A percentile compares a stretch with the other conserved stretches of the same genome.
These are phyloP conservation scores for Papilionanthe hybrid DNA, from an alignment of 116 monocot species.

Conservation along the genomic window DNA sequence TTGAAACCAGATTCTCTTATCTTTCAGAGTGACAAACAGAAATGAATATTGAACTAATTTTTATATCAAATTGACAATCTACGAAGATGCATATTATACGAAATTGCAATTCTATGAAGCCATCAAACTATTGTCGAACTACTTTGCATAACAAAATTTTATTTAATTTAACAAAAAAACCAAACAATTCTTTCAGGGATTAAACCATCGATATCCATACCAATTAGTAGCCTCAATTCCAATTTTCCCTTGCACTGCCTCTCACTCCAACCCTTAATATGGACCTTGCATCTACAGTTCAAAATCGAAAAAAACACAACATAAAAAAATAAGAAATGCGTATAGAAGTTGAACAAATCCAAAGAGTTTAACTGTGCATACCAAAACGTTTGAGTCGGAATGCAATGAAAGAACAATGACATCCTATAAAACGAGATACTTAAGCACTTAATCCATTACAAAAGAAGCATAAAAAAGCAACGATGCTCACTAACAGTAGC, in stretches of 20 bases:
- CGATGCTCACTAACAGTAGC: neutral
- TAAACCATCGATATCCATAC: neutral
- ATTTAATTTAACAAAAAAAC: too few species aligned
- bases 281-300: neutral
- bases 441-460: neutral
- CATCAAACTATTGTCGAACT: too few species aligned
- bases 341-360: neutral
- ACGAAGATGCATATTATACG: too few species aligned
- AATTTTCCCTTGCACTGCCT: neutral
- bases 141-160: too few species aligned
- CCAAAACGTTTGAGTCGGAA: neutral
- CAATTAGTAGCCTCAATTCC: neutral
- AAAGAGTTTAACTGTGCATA: neutral
- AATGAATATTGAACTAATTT: too few species aligned
- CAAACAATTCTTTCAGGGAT: neutral
- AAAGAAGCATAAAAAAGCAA: neutral
- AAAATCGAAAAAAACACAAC: neutral
- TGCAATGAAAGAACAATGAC: neutral
- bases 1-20: too few species aligned
- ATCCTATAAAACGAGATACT: neutral
- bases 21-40: too few species aligned
- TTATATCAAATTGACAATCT: too few species aligned
- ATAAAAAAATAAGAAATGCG: neutral
- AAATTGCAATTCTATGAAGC: too few species aligned
- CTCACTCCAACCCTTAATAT: neutral